Conservation (phyloP, 345 rosid species). For the Murraya paniculata region DNA sequence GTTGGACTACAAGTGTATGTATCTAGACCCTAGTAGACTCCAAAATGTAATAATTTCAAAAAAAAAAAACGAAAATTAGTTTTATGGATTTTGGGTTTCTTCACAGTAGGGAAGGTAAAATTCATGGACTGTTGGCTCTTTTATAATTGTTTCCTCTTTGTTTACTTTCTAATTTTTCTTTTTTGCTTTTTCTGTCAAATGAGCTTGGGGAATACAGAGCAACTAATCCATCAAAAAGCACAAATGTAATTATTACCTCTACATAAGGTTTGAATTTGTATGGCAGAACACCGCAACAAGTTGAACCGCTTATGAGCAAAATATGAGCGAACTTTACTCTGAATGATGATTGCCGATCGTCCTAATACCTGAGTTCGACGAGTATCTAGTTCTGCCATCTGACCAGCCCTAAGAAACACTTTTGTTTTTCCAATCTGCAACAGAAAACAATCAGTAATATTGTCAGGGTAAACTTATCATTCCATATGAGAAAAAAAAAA, state of each 20-base stretch:
- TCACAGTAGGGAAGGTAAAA: not conserved
- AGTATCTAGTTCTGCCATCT: constrained; percentile 96
- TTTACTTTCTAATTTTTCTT: not conserved
- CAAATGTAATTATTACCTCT: constrained; percentile 55
- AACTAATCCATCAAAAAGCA: constrained; percentile 7
- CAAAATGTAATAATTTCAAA: no score
- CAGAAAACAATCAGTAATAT: constrained; percentile 17
- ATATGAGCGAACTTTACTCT: constrained; percentile 68
- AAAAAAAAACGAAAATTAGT: not conserved
- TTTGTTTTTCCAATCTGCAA: constrained; percentile 89
- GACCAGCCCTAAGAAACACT: constrained; percentile 95
- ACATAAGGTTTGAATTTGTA: constrained; percentile 64
- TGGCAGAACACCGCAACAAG: constrained; percentile 51
- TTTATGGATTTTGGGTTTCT: not conserved
- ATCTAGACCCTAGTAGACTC: no score
- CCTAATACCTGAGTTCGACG: constrained; percentile 74
- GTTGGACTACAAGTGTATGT: no score
- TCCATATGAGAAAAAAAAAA: not conserved
- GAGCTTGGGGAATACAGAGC: not conserved
- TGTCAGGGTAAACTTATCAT: not conserved
- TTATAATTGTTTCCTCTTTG: not conserved
- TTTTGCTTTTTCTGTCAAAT: not conserved
- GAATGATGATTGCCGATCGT: constrained; percentile 73
- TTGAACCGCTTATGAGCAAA: constrained; percentile 49
- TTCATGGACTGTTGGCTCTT: not conserved